Evolutionary conservation across 129 eudicot species (phyloP).

Genomic region (Rutidosis leptorrhynchoides): DNA sequence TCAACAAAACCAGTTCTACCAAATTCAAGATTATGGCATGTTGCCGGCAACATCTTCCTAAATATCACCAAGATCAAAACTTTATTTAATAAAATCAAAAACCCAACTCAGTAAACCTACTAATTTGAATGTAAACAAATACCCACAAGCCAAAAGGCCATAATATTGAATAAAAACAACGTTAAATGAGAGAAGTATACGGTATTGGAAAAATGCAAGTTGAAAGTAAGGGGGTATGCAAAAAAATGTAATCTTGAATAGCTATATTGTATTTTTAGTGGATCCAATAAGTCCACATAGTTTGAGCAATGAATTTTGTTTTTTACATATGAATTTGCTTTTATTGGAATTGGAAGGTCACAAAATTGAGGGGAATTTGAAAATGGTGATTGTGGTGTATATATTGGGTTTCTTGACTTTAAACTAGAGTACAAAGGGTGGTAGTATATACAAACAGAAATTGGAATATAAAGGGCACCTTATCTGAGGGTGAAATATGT

Average conservation of each 20-base stretch:
- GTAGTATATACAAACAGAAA: neutral
- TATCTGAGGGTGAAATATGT: conserved; percentile 36
- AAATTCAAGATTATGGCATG: conserved; percentile 70
- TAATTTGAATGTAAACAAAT: conserved; percentile 20
- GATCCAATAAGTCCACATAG: conserved; percentile 56
- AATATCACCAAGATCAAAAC: conserved; percentile 22
- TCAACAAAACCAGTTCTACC: conserved; percentile 49
- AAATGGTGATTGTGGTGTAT: conserved; percentile 7
- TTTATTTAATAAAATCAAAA: conserved; percentile 28
- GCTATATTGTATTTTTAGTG: conserved; percentile 47
- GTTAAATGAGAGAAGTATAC: conserved; percentile 16
- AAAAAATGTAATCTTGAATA: conserved; percentile 26
- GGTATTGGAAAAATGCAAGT: conserved; percentile 12
- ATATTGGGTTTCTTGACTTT: conserved; percentile 18
- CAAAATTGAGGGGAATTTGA: conserved; percentile 15
- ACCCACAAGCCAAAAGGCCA: conserved; percentile 29
- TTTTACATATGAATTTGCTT: conserved; percentile 12
- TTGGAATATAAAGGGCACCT: conserved; percentile 33
- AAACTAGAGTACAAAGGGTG: conserved; percentile 14
- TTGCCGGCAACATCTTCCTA: conserved; percentile 67
- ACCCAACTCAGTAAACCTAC: conserved; percentile 34
- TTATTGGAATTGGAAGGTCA: conserved; percentile 25
- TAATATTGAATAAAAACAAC: conserved; percentile 8
- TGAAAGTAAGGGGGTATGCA: conserved; percentile 10
- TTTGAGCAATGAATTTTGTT: conserved; percentile 7